Percentiles rank a stretch among this genome's conserved stretches.
These are phyloP conservation scores for Trametes cingulata DNA, from an alignment of 768 basidiomycete species.

Conservation along the genomic window DNA sequence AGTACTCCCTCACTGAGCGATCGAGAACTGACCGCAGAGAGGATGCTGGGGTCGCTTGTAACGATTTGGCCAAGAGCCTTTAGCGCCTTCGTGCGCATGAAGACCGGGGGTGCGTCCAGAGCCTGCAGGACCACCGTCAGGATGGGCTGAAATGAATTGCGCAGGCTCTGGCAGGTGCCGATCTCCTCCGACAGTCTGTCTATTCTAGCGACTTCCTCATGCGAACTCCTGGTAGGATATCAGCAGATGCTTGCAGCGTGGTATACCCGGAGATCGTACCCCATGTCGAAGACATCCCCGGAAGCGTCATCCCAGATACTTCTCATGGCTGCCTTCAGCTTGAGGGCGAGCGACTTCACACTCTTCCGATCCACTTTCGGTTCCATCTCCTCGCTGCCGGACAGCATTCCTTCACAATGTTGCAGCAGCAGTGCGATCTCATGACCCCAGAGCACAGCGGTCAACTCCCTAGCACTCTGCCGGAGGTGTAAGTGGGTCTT, in stretches of 20 bases:
- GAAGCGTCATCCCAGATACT: conserved; percentile 72
- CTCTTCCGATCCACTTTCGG: conserved; percentile 33
- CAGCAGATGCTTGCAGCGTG: too few relatives aligned
- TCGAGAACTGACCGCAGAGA: conserved; percentile 59
- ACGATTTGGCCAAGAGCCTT: conserved; percentile 88
- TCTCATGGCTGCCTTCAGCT: conserved; percentile 62
- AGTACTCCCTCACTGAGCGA: background rate
- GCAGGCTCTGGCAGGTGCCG: conserved; percentile 72
- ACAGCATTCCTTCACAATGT: conserved; percentile 53
- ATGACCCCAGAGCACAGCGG: conserved; percentile 76
- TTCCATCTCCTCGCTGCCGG: conserved; percentile 38
- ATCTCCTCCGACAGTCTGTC: conserved; percentile 76
- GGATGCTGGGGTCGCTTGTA: conserved; percentile 81
- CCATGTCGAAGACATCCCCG: conserved; percentile 79
- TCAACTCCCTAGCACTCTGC: conserved; percentile 83
- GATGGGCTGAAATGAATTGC: conserved; percentile 82
- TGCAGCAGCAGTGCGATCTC: conserved; percentile 75
- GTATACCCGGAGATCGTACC: too few relatives aligned
- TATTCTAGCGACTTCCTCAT: conserved; percentile 68
- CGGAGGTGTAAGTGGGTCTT: background rate
- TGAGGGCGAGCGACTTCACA: conserved; percentile 51
- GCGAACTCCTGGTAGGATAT: conserved; percentile 46
- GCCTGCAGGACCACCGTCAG: conserved; percentile 76
- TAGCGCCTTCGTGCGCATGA: conserved; percentile 93
- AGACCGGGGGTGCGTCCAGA: conserved; percentile 84